Conservation (phyloP, 352 stramenopile genomes). For the Phytophthora aleatoria region DNA sequence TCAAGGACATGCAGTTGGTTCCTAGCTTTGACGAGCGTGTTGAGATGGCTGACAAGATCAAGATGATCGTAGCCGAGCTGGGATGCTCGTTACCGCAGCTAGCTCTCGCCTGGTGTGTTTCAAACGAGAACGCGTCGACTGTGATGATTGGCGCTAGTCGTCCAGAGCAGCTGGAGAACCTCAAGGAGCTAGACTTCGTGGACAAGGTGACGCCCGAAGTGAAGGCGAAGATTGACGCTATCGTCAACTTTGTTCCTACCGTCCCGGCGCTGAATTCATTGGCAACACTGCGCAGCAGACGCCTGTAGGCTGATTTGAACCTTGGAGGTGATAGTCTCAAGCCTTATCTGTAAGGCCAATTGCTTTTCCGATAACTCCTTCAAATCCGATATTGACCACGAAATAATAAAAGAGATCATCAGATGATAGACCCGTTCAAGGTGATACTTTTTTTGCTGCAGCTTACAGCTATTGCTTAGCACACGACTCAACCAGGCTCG, state of each 20-base stretch:
- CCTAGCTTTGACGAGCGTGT: background rate
- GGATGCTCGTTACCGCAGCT: background rate
- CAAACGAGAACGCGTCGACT: background rate
- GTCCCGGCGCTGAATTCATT: background rate
- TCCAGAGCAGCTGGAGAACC: background rate
- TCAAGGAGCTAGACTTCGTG: background rate
- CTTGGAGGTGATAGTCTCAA: too few relatives aligned
- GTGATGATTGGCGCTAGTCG: background rate
- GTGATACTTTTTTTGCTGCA: too few relatives aligned
- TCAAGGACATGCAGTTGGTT: background rate
- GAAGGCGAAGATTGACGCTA: background rate
- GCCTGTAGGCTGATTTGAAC: background rate
- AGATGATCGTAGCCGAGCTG: background rate
- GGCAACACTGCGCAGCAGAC: background rate
- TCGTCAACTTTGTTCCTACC: background rate
- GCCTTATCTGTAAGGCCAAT: too few relatives aligned
- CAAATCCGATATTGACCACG: too few relatives aligned
- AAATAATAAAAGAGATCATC: too few relatives aligned
- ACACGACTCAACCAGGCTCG: constrained; percentile 54
- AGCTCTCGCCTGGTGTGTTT: background rate
- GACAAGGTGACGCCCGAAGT: background rate
- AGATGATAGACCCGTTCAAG: too few relatives aligned
- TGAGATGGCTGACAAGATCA: background rate
- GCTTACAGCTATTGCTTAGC: constrained; percentile 18
- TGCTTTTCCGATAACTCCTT: too few relatives aligned